Evolutionary conservation across 2,329 filamentous ascomycete genomes (phyloP).

Genomic region (Neospermospora avenae): DNA sequence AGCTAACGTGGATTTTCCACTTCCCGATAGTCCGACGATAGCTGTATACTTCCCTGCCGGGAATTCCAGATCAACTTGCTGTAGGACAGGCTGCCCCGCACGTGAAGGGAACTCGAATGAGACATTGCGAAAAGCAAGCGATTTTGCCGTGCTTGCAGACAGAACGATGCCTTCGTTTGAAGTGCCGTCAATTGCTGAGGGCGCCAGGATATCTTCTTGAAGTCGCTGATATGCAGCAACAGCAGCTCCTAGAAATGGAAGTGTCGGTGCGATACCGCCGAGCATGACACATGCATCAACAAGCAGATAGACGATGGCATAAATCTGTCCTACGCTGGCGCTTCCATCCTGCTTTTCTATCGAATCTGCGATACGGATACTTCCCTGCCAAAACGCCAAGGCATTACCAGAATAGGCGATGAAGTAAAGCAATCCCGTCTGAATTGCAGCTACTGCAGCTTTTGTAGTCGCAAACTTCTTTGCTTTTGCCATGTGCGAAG

Average conservation of each 20-base stretch:
- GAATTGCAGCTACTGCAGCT: conserved; percentile 45
- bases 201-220: conserved; percentile 15
- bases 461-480: conserved; percentile 47
- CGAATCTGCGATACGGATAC: conserved; percentile 43
- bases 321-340: conserved; percentile 37
- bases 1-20: conserved; percentile 55
- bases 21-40: conserved; percentile 56
- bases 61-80: conserved; percentile 32
- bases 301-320: conserved; percentile 51
- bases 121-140: conserved; percentile 36
- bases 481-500: conserved; percentile 41
- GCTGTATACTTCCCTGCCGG: conserved; percentile 42
- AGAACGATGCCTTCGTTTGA: conserved; percentile 10
- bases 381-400: conserved; percentile 57
- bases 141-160: conserved; percentile 26
- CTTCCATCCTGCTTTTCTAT: conserved; percentile 11
- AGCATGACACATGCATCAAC: conserved; percentile 42
- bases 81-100: conserved; percentile 30
- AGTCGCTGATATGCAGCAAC: neutral
- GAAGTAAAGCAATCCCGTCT: conserved; percentile 44
- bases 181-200: conserved; percentile 24
- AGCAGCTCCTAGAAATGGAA: neutral
- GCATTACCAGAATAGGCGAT: conserved; percentile 45
- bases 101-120: conserved; percentile 36
- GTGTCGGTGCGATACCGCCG: neutral